Evolutionary conservation across 306 rosid genomes (phyloP).

Genomic region (Vigna mungo): DNA sequence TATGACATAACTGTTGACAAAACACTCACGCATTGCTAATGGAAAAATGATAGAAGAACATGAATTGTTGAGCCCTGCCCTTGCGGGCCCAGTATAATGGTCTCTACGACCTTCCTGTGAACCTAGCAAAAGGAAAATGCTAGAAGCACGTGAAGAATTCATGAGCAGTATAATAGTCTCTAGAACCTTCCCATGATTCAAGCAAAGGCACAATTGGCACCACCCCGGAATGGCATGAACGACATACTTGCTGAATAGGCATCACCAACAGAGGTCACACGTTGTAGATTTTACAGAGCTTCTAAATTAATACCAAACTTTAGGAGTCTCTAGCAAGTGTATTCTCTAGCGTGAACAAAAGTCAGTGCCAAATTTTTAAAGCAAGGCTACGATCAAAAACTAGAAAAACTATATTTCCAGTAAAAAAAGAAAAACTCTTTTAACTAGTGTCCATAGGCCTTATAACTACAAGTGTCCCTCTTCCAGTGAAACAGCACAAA

Average conservation of each 20-base stretch:
- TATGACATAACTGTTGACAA: neutral
- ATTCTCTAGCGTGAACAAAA: neutral
- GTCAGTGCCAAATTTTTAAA: constrained; percentile 1
- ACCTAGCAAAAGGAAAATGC: neutral
- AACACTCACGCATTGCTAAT: neutral
- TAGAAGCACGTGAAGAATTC: neutral
- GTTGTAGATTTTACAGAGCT: neutral
- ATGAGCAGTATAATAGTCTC: neutral
- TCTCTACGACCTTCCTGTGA: neutral
- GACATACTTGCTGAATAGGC: neutral
- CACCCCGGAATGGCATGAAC: neutral
- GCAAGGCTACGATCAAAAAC: neutral
- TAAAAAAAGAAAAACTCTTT: too few species aligned
- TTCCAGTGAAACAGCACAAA: neutral
- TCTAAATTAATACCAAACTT: neutral
- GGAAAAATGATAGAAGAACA: neutral
- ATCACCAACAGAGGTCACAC: neutral
- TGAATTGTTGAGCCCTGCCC: neutral
- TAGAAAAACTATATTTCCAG: too few species aligned
- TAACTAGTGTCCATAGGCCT: too few species aligned
- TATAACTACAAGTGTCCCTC: constrained; percentile 1
- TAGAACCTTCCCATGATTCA: neutral
- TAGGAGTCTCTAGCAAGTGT: neutral
- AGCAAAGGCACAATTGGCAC: neutral
- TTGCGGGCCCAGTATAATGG: neutral